A percentile compares a stretch with the other conserved stretches of the same genome.
These are phyloP conservation scores for Aspergillus chevalieri DNA, from an alignment of 2,329 filamentous ascomycete genomes.

Conservation along the genomic window DNA sequence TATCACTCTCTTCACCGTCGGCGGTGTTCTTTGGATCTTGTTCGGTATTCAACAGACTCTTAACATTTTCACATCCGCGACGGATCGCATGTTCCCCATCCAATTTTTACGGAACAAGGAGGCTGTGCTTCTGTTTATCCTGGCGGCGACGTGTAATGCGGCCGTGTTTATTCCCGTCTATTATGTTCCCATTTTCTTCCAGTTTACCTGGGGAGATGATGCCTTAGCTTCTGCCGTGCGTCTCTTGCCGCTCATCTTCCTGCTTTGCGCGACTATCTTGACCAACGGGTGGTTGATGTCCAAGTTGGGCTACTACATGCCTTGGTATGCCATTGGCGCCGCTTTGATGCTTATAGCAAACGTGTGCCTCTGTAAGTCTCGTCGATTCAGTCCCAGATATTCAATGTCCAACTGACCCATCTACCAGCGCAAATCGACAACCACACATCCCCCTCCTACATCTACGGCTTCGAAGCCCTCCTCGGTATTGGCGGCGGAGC, in stretches of 20 bases:
- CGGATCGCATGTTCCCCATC: slow-evolving; percentile 45
- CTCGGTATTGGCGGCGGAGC: slow-evolving; percentile 14
- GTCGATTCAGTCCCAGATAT: background rate
- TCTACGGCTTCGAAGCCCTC: slow-evolving; percentile 14
- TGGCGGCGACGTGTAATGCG: slow-evolving; percentile 26
- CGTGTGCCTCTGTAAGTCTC: slow-evolving; percentile 11
- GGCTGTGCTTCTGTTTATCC: slow-evolving; percentile 41
- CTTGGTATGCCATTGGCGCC: slow-evolving; percentile 20
- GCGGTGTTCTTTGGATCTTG: slow-evolving; percentile 38
- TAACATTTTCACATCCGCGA: slow-evolving; percentile 39
- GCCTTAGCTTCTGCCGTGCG: slow-evolving; percentile 24
- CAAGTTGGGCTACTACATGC: slow-evolving; percentile 16
- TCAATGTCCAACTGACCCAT: background rate
- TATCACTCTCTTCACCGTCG: slow-evolving; percentile 21
- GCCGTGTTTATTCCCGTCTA: slow-evolving; percentile 40
- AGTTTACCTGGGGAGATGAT: slow-evolving; percentile 43
- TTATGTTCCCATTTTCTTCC: slow-evolving; percentile 52
- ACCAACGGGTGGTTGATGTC: slow-evolving; percentile 15
- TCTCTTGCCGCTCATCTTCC: slow-evolving; percentile 27
- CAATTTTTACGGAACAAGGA: slow-evolving; percentile 38
- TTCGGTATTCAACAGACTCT: slow-evolving; percentile 45
- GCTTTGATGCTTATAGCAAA: slow-evolving; percentile 7
- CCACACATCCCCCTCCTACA: slow-evolving; percentile 1
- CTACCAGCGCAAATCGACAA: background rate
- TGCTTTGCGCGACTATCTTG: slow-evolving; percentile 17